phyloP scores from a whole-genome alignment of 192 early-diverging fungal genomes.

The Gaertneriomyces semiglobifer region DNA sequence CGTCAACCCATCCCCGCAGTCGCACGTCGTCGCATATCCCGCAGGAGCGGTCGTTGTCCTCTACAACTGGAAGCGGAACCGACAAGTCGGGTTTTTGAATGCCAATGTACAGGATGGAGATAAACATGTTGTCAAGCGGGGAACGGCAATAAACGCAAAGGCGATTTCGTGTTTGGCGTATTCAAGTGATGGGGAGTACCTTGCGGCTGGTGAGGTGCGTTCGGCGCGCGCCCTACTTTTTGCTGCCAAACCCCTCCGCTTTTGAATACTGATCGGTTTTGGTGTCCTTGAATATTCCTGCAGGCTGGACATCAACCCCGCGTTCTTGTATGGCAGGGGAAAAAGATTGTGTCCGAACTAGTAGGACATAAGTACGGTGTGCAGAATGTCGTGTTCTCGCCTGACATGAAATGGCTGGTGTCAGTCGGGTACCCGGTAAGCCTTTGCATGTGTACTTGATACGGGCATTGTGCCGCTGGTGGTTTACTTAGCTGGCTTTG shows the following conservation, averaged over 20 bases:
- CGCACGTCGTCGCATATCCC: slow-evolving; percentile 64
- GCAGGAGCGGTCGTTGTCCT: slow-evolving; percentile 71
- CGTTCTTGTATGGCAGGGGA: slow-evolving; percentile 67
- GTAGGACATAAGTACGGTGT: slow-evolving; percentile 79
- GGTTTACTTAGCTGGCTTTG: neutral
- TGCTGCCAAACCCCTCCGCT: slow-evolving; percentile 22
- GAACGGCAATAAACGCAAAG: slow-evolving; percentile 38
- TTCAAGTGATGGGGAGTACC: slow-evolving; percentile 61
- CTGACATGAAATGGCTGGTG: slow-evolving; percentile 63
- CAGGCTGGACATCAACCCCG: slow-evolving; percentile 76
- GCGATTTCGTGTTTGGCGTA: slow-evolving; percentile 70
- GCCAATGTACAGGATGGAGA: neutral
- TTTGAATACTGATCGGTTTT: neutral
- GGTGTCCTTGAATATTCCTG: neutral
- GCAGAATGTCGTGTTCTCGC: slow-evolving; percentile 65
- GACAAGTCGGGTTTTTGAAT: slow-evolving; percentile 57
- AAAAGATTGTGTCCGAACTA: slow-evolving; percentile 55
- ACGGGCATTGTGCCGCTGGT: neutral
- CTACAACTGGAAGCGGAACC: slow-evolving; percentile 68
- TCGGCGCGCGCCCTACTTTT: neutral
- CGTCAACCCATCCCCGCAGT: slow-evolving; percentile 43
- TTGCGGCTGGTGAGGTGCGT: slow-evolving; percentile 75
- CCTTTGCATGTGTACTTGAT: slow-evolving; percentile 1
- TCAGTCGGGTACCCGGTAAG: slow-evolving; percentile 73
- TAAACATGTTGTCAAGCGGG: neutral